Evolutionary conservation across 106 monocot species (phyloP).

Genomic region (Platanthera zijinensis): DNA sequence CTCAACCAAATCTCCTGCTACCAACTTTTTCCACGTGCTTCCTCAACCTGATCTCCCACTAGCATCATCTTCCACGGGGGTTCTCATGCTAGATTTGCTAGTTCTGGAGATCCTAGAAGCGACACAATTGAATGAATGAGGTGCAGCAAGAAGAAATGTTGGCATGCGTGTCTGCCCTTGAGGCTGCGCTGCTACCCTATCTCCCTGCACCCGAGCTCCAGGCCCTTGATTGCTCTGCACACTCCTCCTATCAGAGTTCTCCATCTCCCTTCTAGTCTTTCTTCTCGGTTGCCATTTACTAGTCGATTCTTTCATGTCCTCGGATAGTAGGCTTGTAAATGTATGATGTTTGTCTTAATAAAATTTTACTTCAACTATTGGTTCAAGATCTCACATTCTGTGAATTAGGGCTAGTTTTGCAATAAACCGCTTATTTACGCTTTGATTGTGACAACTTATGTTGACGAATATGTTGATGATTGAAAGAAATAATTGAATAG

Average conservation of each 20-base stretch:
- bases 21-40: too few relatives aligned
- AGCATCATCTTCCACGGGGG: too few relatives aligned
- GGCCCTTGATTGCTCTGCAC: slow-evolving; percentile 81
- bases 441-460: too few relatives aligned
- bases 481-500: too few relatives aligned
- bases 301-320: too few relatives aligned
- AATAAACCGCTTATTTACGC: too few relatives aligned
- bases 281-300: not conserved
- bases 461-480: too few relatives aligned
- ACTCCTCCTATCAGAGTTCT: slow-evolving; percentile 70
- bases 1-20: too few relatives aligned
- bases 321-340: not conserved
- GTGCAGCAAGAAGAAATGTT: slow-evolving; percentile 51
- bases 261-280: not conserved
- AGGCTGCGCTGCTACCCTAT: slow-evolving; percentile 80
- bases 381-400: not conserved
- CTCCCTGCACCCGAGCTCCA: slow-evolving; percentile 94
- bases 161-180: slow-evolving; percentile 63
- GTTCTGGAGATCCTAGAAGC: not conserved
- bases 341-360: not conserved
- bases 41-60: too few relatives aligned
- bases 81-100: too few relatives aligned
- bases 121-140: not conserved
- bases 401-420: too few relatives aligned
- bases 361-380: not conserved